Evolutionary conservation across 352 stramenopile species (phyloP).

Genomic region (Phytophthora boehmeriae): DNA sequence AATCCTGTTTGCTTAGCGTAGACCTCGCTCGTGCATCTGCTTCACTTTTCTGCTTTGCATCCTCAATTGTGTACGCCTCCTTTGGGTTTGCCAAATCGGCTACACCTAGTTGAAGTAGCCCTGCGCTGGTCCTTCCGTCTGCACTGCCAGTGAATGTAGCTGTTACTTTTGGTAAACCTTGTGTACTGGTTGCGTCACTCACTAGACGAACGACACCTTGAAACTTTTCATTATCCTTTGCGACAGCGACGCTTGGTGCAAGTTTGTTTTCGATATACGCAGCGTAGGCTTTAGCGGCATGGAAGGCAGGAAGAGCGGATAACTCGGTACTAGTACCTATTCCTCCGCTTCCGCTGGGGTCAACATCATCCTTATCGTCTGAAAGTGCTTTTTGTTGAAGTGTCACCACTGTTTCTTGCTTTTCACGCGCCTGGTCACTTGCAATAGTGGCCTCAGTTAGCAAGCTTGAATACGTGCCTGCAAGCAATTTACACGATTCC

Average conservation of each 20-base stretch:
- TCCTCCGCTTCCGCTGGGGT: slow-evolving; percentile 37
- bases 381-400: slow-evolving; percentile 49
- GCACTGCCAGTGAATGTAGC: slow-evolving; percentile 11
- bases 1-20: slow-evolving; percentile 86
- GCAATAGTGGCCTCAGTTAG: slow-evolving; percentile 53
- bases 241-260: slow-evolving; percentile 19
- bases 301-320: slow-evolving; percentile 62
- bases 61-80: slow-evolving; percentile 92
- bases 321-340: slow-evolving; percentile 45
- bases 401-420: slow-evolving; percentile 54
- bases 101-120: slow-evolving; percentile 48
- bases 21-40: slow-evolving; percentile 69
- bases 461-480: slow-evolving; percentile 41
- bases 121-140: slow-evolving; percentile 16
- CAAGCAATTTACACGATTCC: slow-evolving; percentile 41
- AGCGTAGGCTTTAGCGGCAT: slow-evolving; percentile 76
- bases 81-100: slow-evolving; percentile 72
- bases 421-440: slow-evolving; percentile 60
- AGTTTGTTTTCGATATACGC: slow-evolving; percentile 66
- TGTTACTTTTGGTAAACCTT: slow-evolving; percentile 30
- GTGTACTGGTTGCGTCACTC: slow-evolving; percentile 40
- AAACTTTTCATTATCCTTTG: slow-evolving; percentile 62
- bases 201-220: slow-evolving; percentile 54
- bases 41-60: slow-evolving; percentile 91
- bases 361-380: slow-evolving; percentile 53